phyloP scores from a whole-genome alignment of 148 eudicot genomes.

The Rhododendron griersonianum region DNA sequence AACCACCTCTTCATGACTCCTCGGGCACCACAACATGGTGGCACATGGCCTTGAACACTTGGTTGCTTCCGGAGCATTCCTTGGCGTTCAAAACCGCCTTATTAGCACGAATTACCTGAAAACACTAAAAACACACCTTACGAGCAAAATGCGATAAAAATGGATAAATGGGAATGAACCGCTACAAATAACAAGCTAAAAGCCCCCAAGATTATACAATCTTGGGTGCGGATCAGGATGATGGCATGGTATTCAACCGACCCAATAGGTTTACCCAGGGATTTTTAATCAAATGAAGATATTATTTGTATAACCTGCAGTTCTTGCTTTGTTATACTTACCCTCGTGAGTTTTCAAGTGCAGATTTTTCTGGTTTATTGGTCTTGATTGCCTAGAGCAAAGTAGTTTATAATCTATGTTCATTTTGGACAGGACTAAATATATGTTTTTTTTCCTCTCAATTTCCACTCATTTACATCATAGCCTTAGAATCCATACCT shows the following conservation, averaged over 20 bases:
- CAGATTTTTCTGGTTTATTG: neutral
- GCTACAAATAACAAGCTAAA: too few relatives aligned
- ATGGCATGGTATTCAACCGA: neutral
- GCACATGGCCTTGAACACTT: too few relatives aligned
- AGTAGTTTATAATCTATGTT: neutral
- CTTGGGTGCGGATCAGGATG: too few relatives aligned
- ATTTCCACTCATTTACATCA: neutral
- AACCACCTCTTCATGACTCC: too few relatives aligned
- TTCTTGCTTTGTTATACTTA: neutral
- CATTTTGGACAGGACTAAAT: neutral
- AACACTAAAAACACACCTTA: too few relatives aligned
- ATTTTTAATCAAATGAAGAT: neutral
- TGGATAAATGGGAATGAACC: too few relatives aligned
- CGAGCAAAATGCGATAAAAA: too few relatives aligned
- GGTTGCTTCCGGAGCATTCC: too few relatives aligned
- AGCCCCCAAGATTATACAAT: too few relatives aligned
- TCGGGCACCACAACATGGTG: too few relatives aligned
- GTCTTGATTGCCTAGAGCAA: neutral
- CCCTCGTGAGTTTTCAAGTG: neutral
- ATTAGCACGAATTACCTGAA: too few relatives aligned
- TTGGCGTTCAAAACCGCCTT: too few relatives aligned
- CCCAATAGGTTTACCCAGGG: neutral
- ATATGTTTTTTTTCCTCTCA: neutral
- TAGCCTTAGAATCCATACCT: neutral
- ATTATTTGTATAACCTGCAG: neutral